These are phyloP conservation scores for Odonthalia washingtoniensis DNA, from an alignment of 31 red algal species.

Conservation along the genomic window DNA sequence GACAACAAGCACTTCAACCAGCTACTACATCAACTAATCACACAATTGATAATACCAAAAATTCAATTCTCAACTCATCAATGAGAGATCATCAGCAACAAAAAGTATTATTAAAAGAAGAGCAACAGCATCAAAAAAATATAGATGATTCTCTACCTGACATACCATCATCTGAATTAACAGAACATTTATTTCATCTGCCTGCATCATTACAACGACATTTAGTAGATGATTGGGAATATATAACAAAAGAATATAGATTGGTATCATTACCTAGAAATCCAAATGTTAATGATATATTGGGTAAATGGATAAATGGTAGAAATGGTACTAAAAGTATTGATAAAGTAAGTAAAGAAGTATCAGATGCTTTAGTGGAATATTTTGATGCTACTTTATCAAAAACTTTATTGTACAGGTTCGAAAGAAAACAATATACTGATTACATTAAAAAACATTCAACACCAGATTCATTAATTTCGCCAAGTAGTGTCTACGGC, in stretches of 20 bases:
- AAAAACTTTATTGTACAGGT: slow-evolving; percentile 88
- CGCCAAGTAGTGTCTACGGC: slow-evolving; percentile 86
- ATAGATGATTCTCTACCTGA: too few relatives aligned
- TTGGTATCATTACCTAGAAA: slow-evolving; percentile 80
- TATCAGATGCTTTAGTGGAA: slow-evolving; percentile 74
- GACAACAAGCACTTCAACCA: slow-evolving; percentile 57
- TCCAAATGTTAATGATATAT: slow-evolving; percentile 61
- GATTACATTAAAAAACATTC: slow-evolving; percentile 31
- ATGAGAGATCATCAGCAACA: too few relatives aligned
- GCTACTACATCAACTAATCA: slow-evolving; percentile 11
- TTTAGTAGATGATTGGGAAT: slow-evolving; percentile 95
- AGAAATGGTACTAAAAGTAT: slow-evolving; percentile 32
- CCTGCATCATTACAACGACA: slow-evolving; percentile 74
- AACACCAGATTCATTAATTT: neutral
- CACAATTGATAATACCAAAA: neutral
- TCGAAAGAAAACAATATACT: slow-evolving; percentile 87
- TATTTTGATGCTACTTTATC: slow-evolving; percentile 83
- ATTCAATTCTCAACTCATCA: neutral
- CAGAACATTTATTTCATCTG: slow-evolving; percentile 86
- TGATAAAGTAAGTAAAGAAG: slow-evolving; percentile 67
- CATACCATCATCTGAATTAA: neutral
- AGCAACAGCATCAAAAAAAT: too few relatives aligned
- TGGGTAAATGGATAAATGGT: slow-evolving; percentile 78
- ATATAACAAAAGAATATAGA: slow-evolving; percentile 70
- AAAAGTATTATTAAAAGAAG: too few relatives aligned